Evolutionary conservation across 306 rosid genomes (phyloP), one percentile per base, ranked within the genome.

Genomic region (Acacia melanoxylon): DNA sequence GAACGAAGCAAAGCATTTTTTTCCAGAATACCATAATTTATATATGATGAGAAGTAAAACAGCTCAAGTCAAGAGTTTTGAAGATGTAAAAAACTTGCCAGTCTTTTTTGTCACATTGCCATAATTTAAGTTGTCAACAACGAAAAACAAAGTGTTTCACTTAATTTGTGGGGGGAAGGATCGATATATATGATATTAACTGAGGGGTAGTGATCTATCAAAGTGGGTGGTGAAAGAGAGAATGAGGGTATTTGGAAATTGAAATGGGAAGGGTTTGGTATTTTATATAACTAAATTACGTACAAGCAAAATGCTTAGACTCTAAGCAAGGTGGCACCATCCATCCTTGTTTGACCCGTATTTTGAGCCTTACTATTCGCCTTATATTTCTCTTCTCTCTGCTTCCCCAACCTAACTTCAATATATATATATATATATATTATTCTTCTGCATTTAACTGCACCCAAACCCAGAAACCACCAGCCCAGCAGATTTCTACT

Each of bases 291-390:
- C 72, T 29, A 77, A 81, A 78, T 78, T 58, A 61, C 42, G 45
- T 71, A 74, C 49, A 78, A 80, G 48, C 74, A 72, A 35, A 35
- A 72, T 89, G 86, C 94, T 90, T 93, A 90, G 90, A 90, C 37
- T 86, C 85, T 37, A 91, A 91, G 98, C 87, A 75, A 91, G 80
- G 82, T 84, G 91, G 91, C 89, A 86, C 88, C 85, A 89, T 89
- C 89, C 71, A 49, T 84, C 88, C 92, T 90, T 87, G 98, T 93
- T 93, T 93, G 97, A 93, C 97, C 97, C 97, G 89, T 87, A 91
- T 76, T 85, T 87, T 86, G 41, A 80, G 98, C 82, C 97, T 83
- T 83, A 85, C 90, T 85, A 88, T 52, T 77, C 92, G 93, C 88
- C 84, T 87, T 94, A 82, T 52, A 56, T 56, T 56, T 45, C 58